A percentile compares a stretch with the other conserved stretches of the same genome.
Evolutionary conservation across 768 basidiomycete species (phyloP).

Genomic region (Artomyces pyxidatus): DNA sequence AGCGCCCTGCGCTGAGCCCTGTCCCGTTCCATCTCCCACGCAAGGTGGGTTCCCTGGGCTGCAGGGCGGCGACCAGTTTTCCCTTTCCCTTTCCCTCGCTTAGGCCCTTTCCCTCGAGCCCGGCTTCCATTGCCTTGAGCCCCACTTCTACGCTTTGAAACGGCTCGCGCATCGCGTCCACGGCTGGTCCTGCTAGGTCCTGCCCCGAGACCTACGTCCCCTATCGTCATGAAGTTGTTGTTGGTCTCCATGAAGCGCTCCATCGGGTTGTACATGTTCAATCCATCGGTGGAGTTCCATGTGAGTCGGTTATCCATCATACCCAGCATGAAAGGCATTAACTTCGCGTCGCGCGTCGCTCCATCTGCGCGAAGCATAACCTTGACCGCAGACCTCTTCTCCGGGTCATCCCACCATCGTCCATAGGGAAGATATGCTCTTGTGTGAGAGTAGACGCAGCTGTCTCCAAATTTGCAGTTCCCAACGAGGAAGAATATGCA

Average conservation of each 20-base stretch:
- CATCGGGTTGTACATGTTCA: slow-evolving; percentile 4
- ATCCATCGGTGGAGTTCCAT: neutral
- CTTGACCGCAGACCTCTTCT: neutral
- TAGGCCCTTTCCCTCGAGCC: neutral
- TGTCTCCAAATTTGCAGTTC: slow-evolving; percentile 30
- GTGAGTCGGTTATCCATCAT: slow-evolving; percentile 2
- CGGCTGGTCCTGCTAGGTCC: no score
- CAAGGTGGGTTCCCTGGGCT: no score
- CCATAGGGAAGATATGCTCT: slow-evolving; percentile 32
- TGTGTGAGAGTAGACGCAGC: slow-evolving; percentile 44
- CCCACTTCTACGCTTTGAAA: neutral
- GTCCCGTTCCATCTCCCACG: no score
- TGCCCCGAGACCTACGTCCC: no score
- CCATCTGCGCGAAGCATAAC: neutral
- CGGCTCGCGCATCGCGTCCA: no score
- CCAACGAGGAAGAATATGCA: slow-evolving; percentile 35
- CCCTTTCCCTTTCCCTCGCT: neutral
- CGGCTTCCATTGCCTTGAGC: neutral
- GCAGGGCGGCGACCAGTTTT: no score
- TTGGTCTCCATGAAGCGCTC: neutral
- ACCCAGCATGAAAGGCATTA: slow-evolving; percentile 2
- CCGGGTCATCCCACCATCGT: slow-evolving; percentile 37
- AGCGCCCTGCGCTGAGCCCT: no score
- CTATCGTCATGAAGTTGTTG: no score
- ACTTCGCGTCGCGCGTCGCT: neutral